Base-by-base conservation (phyloP, 257 asterid species). In the Rauvolfia tetraphylla region DNA sequence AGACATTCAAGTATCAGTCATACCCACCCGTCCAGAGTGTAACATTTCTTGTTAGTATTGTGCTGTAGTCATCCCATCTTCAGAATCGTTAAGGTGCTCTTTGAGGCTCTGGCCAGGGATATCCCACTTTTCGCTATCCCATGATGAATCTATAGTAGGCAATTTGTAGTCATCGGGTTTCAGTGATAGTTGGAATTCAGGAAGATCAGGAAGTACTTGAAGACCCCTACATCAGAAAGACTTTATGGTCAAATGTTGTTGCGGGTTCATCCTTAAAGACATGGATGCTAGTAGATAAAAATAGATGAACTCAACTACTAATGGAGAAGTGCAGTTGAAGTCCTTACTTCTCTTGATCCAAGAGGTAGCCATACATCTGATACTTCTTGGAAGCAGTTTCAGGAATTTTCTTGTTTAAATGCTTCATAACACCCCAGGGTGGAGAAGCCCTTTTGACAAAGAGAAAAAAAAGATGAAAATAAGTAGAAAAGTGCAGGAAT, bases 381-480 rank as follows among this genome's bases (percentile, higher is more conserved):
- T 89, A 82, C 82, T 90, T 93, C 87, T 86, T 91, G 65, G 88
- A 66, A 13, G 96, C 93, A 0, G 89, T 90, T 83, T 93, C 98
- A n/a, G 97, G 90, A 18, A 93, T 85, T 84, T 91, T 93, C 88
- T 78, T 93, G 82, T 84, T 80, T 46, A 91, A 74, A 83, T 91
- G 90, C 88, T 89, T 91, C 97, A 88, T 86, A 9, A 85, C 95
- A 61, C 95, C 97, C 92, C 95, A 91, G 8, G 88, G 87, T 67
- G 97, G 96, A 69, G 94, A 84, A 72, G 82, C 84, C 89, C 97
- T 92, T 59, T n/a, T 34, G 14, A 67, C 42, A 51, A 17, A 51
- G 22, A 15, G 18, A 61, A 38, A 49, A 75, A 5, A 3, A 17
- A 41, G 17, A 23, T 42, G 10, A 27, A 58, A 29, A 13, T 9